phyloP scores from a whole-genome alignment of 441 rosid species.

The Croton setiger region DNA sequence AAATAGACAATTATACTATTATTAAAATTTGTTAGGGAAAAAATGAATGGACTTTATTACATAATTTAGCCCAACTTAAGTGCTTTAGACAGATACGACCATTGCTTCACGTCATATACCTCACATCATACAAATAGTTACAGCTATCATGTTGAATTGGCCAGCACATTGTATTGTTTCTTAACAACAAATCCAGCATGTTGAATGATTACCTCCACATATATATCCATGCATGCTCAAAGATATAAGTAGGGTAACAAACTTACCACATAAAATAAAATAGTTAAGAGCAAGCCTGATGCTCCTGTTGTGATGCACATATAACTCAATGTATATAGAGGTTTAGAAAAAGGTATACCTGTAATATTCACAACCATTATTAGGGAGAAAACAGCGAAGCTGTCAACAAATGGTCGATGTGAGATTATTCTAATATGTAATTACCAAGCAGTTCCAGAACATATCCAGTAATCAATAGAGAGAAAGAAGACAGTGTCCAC shows the following conservation, averaged over 20 bases:
- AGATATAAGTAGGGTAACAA: not conserved
- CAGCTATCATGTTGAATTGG: not conserved
- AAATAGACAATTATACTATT: not conserved
- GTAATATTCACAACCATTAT: slow-evolving; percentile 20
- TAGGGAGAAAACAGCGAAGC: not conserved
- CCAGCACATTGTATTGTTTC: not conserved
- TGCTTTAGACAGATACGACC: not conserved
- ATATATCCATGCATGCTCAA: not conserved
- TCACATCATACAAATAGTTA: not conserved
- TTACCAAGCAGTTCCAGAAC: slow-evolving; percentile 40
- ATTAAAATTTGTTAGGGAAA: not conserved
- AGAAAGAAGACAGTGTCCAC: slow-evolving; percentile 42
- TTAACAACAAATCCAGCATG: not conserved
- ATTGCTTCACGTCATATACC: not conserved
- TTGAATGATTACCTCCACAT: not conserved
- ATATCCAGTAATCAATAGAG: slow-evolving; percentile 41
- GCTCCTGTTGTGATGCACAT: slow-evolving; percentile 57
- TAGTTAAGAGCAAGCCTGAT: slow-evolving; percentile 49
- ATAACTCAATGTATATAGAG: slow-evolving; percentile 61
- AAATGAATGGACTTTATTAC: not conserved
- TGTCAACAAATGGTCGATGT: not conserved
- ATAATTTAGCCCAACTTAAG: not conserved
- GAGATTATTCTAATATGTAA: slow-evolving; percentile 9
- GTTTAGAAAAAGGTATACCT: slow-evolving; percentile 60
- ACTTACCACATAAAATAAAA: slow-evolving; percentile 50